Evolutionary conservation across 345 rosid species (phyloP).

Genomic region (Gossypium longicalyx): DNA sequence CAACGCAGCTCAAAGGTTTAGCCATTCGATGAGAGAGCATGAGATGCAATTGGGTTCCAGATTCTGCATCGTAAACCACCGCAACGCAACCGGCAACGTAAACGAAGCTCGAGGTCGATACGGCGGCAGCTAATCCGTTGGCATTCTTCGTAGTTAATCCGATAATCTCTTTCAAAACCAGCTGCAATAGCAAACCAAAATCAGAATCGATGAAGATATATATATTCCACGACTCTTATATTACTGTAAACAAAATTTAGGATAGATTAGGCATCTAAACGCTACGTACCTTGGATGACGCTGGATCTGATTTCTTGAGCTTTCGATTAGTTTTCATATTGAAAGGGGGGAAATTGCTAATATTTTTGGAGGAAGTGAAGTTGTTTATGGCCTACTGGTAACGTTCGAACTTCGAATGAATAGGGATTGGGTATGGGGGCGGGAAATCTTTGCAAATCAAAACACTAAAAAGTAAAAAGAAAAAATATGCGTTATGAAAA

Average conservation of each 20-base stretch:
- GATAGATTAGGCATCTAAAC: not conserved
- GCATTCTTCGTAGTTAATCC: slow-evolving; percentile 63
- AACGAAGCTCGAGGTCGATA: slow-evolving; percentile 38
- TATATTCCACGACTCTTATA: not conserved
- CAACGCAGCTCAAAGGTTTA: slow-evolving; percentile 60
- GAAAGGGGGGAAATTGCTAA: not conserved
- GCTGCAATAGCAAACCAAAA: slow-evolving; percentile 29
- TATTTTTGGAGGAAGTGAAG: not conserved
- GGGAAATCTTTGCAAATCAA: slow-evolving; percentile 2
- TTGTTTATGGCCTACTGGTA: not conserved
- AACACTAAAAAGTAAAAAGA: not conserved
- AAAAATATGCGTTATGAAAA: not conserved
- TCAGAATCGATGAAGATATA: not conserved
- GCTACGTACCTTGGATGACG: slow-evolving; percentile 44
- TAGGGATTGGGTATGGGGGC: not conserved
- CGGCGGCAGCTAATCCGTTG: slow-evolving; percentile 59
- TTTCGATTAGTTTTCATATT: slow-evolving; percentile 47
- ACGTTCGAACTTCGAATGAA: slow-evolving; percentile 5
- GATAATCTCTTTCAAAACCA: slow-evolving; percentile 54
- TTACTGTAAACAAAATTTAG: not conserved
- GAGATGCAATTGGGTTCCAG: slow-evolving; percentile 57
- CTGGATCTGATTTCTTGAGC: slow-evolving; percentile 38
- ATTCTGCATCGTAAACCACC: slow-evolving; percentile 54
- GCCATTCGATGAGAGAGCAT: slow-evolving; percentile 58
- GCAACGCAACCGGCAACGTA: slow-evolving; percentile 79